A percentile compares a stretch with the other conserved stretches of the same genome.
Evolutionary conservation across 768 basidiomycete species (phyloP).

Genomic region (Macrocybe gigantea): DNA sequence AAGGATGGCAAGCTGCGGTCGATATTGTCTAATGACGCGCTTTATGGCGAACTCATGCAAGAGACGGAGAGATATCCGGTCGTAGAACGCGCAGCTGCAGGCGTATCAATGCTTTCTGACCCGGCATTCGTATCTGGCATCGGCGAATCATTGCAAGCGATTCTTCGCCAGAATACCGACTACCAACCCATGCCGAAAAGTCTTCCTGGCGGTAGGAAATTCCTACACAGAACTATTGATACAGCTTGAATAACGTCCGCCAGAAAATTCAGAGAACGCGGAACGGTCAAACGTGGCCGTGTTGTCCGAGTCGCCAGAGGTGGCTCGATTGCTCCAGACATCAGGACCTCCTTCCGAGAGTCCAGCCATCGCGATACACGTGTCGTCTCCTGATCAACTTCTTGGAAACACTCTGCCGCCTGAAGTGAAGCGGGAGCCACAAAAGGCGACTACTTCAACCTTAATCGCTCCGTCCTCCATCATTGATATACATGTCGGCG

Average conservation of each 20-base stretch:
- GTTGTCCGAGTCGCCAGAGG: too few relatives aligned
- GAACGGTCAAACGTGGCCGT: too few relatives aligned
- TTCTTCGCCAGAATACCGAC: constrained; percentile 35
- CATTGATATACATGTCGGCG: too few relatives aligned
- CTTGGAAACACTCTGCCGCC: too few relatives aligned
- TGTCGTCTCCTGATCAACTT: too few relatives aligned
- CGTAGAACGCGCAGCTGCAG: constrained; percentile 56
- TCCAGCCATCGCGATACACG: too few relatives aligned
- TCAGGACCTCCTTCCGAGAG: too few relatives aligned
- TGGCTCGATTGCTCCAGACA: too few relatives aligned
- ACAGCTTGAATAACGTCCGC: constrained; percentile 2
- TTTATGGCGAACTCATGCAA: constrained; percentile 61
- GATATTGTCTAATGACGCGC: constrained; percentile 40
- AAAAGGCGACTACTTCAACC: too few relatives aligned
- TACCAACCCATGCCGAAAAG: constrained; percentile 10
- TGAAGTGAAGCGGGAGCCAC: too few relatives aligned
- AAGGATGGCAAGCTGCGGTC: constrained; percentile 48
- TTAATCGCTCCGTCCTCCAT: too few relatives aligned
- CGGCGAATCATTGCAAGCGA: constrained; percentile 35
- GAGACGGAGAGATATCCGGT: constrained; percentile 70
- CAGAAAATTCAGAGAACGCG: too few relatives aligned
- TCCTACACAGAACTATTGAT: constrained; percentile 4
- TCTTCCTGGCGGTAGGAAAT: constrained; percentile 10
- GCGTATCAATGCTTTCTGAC: constrained; percentile 44
- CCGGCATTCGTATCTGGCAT: constrained; percentile 37